phyloP scores from a whole-genome alignment of 1,139 yeast species.

The Zygosaccharomyces pseudobailii region DNA sequence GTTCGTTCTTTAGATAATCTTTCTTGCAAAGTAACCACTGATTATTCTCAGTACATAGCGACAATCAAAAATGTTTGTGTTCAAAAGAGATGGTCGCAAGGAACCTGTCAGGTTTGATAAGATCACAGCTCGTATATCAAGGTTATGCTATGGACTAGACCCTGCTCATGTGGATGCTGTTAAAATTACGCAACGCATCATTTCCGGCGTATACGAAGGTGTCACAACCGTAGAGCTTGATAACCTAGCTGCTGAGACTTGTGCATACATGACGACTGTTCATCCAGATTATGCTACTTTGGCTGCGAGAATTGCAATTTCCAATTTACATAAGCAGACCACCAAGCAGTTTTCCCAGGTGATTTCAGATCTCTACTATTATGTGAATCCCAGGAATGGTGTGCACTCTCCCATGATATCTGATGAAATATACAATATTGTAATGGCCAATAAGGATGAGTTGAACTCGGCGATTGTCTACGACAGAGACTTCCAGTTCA shows the following conservation, averaged over 20 bases:
- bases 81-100: slow-evolving; percentile 70
- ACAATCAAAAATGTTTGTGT: slow-evolving; percentile 42
- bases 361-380: slow-evolving; percentile 58
- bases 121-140: slow-evolving; percentile 59
- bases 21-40: background rate
- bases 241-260: slow-evolving; percentile 96
- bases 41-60: background rate
- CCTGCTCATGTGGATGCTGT: slow-evolving; percentile 82
- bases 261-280: slow-evolving; percentile 95
- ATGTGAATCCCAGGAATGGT: slow-evolving; percentile 70
- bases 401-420: slow-evolving; percentile 77
- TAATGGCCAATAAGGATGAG: slow-evolving; percentile 60
- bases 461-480: slow-evolving; percentile 75
- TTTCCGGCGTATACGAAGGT: slow-evolving; percentile 90
- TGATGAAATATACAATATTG: slow-evolving; percentile 59
- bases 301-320: slow-evolving; percentile 95
- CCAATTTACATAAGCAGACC: slow-evolving; percentile 94
- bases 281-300: slow-evolving; percentile 96
- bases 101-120: slow-evolving; percentile 83
- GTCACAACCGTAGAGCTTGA: slow-evolving; percentile 93
- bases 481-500: slow-evolving; percentile 78
- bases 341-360: slow-evolving; percentile 84
- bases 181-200: slow-evolving; percentile 82
- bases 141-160: slow-evolving; percentile 79
- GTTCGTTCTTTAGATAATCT: background rate